phyloP scores from a whole-genome alignment of 2,329 filamentous ascomycete genomes.

The Iodosphaeria phyllophila region DNA sequence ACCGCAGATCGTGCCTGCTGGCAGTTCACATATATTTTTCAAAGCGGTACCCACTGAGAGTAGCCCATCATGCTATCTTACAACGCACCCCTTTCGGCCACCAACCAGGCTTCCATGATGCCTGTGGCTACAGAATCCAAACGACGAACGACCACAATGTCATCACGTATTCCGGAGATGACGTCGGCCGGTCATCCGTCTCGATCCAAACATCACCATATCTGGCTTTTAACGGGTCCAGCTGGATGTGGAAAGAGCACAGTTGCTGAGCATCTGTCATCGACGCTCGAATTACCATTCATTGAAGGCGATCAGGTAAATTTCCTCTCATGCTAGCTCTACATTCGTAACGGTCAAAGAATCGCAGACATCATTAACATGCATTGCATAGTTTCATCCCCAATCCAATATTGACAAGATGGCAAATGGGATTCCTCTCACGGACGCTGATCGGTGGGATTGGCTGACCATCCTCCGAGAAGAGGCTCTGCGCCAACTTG shows the following conservation, averaged over 20 bases:
- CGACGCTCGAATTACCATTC: conserved; percentile 45
- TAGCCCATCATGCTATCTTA: conserved; percentile 28
- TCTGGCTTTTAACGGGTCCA: conserved; percentile 66
- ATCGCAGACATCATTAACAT: conserved; percentile 2
- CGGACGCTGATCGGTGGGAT: conserved; percentile 91
- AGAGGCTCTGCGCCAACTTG: conserved; percentile 38
- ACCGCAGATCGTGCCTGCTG: neutral
- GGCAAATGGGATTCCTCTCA: conserved; percentile 64
- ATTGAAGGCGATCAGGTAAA: conserved; percentile 64
- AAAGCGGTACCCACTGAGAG: too few species aligned
- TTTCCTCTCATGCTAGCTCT: conserved; percentile 8
- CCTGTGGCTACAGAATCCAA: conserved; percentile 11
- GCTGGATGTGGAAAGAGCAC: conserved; percentile 69
- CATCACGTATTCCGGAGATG: conserved; percentile 11
- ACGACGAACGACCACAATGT: conserved; percentile 12
- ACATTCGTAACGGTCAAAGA: too few species aligned
- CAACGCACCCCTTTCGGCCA: conserved; percentile 22
- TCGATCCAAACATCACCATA: conserved; percentile 43
- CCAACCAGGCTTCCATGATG: conserved; percentile 11
- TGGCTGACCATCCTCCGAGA: conserved; percentile 72
- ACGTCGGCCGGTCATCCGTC: conserved; percentile 8
- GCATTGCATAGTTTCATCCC: conserved; percentile 44
- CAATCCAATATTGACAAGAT: conserved; percentile 79
- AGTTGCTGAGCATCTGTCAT: conserved; percentile 46
- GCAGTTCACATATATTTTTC: neutral